A percentile compares a stretch with the other conserved stretches of the same genome.
Evolutionary conservation across 805 yeast species (phyloP).

Genomic region (Debaryomyces hansenii): DNA sequence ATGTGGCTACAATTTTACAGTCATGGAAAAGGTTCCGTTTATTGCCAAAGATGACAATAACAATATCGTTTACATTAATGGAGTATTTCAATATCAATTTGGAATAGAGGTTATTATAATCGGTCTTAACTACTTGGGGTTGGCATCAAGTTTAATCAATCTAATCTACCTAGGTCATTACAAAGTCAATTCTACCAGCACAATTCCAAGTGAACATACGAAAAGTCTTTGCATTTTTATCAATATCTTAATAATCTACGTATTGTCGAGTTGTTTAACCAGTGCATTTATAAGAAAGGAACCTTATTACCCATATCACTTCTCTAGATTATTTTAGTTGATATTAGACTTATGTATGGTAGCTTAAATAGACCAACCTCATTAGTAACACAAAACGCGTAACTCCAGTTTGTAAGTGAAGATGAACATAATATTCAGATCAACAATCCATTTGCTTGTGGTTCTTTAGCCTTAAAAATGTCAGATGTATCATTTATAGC

Average conservation of each 20-base stretch:
- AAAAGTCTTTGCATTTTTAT: conserved; percentile 18
- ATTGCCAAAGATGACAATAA: conserved; percentile 53
- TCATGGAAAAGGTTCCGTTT: conserved; percentile 62
- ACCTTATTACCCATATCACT: conserved; percentile 46
- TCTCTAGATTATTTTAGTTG: conserved; percentile 27
- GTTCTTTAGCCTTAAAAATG: neutral
- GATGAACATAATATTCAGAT: too few species aligned
- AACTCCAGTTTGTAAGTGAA: neutral
- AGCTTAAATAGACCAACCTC: neutral
- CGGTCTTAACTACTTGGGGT: conserved; percentile 46
- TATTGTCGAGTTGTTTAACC: conserved; percentile 47
- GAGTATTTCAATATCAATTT: conserved; percentile 67
- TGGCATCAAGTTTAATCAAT: conserved; percentile 42
- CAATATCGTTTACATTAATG: conserved; percentile 57
- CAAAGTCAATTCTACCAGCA: conserved; percentile 18
- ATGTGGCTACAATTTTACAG: conserved; percentile 66
- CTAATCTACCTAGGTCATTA: conserved; percentile 41
- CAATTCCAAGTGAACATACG: conserved; percentile 16
- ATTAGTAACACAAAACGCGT: neutral
- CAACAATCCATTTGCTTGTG: too few species aligned
- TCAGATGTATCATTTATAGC: neutral
- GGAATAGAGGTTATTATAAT: conserved; percentile 65
- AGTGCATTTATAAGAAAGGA: conserved; percentile 48
- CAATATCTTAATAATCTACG: conserved; percentile 22
- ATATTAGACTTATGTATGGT: neutral